Conservation (phyloP, 768 basidiomycete species). For the Kwoniella bestiolae region DNA sequence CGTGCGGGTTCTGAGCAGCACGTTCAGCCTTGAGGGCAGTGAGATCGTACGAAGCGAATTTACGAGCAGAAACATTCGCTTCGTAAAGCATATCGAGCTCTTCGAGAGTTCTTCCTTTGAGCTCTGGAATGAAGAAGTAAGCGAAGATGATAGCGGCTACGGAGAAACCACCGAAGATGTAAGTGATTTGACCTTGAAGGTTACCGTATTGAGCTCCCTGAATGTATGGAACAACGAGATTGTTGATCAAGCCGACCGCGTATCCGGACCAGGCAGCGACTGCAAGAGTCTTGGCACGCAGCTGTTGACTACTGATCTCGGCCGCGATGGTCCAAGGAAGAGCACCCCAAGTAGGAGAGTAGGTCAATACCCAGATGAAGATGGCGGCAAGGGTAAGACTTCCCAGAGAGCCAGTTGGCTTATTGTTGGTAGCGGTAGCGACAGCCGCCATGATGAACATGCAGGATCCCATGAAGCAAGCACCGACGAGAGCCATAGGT, state of each 20-base stretch:
- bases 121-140: slow-evolving; percentile 40
- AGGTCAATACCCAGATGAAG: slow-evolving; percentile 28
- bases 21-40: slow-evolving; percentile 3
- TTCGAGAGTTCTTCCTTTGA: slow-evolving; percentile 38
- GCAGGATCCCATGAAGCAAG: slow-evolving; percentile 15
- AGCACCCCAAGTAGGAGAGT: slow-evolving; percentile 29
- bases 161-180: slow-evolving; percentile 28
- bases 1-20: not conserved
- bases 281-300: slow-evolving; percentile 39
- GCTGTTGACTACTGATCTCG: slow-evolving; percentile 31
- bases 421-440: slow-evolving; percentile 10
- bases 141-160: slow-evolving; percentile 14
- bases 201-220: slow-evolving; percentile 38
- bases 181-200: slow-evolving; percentile 32
- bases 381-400: slow-evolving; percentile 12
- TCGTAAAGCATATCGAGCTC: slow-evolving; percentile 42
- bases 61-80: slow-evolving; percentile 15
- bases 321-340: slow-evolving; percentile 35
- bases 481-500: slow-evolving; percentile 19
- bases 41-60: slow-evolving; percentile 12
- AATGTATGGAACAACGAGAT: slow-evolving; percentile 40
- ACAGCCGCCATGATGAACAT: slow-evolving; percentile 23
- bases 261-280: slow-evolving; percentile 29
- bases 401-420: slow-evolving; percentile 16
- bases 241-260: slow-evolving; percentile 30